Evolutionary conservation across 148 eudicot species (phyloP), one percentile per base, ranked within the genome.

Genomic region (Silene uniflora): DNA sequence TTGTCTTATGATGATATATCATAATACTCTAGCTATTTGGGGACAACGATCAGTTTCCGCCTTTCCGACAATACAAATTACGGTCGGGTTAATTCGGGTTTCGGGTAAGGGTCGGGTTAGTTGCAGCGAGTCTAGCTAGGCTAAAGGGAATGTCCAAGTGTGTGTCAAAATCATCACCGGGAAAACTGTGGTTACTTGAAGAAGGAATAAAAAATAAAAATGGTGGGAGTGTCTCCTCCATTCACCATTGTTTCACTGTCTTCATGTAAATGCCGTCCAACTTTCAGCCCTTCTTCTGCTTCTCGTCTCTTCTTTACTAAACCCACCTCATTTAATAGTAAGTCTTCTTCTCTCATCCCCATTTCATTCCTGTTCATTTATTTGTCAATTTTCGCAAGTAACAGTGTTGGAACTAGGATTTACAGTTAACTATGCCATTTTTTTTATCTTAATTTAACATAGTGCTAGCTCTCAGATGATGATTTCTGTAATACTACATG

Each of bases 321-420:
- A 77, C 66, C 77, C n/a, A 67, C 42, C 56, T 39, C 72, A 7
- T 77, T 77, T 22, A 3, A 67, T 3, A 16, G 84, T 73, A 81
- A 58, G 64, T 63, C 64, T 10, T n/a, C 17, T 1, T 10, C n/a
- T n/a, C n/a, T n/a, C n/a, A n/a, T 72, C 19, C 1, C 32, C 18
- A 10, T 22, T 70, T 19, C n/a, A 0, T 73, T 7, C 6, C 61
- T 10, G 29, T 72, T 12, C 22, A 54, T 55, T 71, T 67, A 21
- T 46, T 10, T 52, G 54, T 13, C 68, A 14, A 12, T 3, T 55
- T 75, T 7, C 24, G 23, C 7, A 49, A n/a, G n/a, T n/a, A n/a
- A n/a, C 54, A 49, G 35, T 32, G 35, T 3, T n/a, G 5, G 35
- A 32, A 4, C 35, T 32, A 32, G 2, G 35, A 32, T 32, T 32